phyloP scores from a whole-genome alignment of 176 grass and related monocot species.

The Miscanthus lutarioriparius region DNA sequence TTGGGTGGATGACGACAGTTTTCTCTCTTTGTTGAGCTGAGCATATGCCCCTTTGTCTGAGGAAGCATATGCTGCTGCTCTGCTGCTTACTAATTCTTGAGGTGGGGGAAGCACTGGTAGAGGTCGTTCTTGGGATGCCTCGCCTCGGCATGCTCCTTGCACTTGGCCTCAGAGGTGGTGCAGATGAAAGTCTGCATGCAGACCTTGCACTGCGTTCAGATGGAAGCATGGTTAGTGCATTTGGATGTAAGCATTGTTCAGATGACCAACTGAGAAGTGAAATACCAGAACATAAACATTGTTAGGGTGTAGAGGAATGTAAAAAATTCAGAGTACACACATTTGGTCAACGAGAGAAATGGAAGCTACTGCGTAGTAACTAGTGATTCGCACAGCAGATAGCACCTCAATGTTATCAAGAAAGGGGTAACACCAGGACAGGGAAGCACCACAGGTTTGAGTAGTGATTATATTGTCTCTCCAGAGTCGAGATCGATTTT shows the following conservation, averaged over 20 bases:
- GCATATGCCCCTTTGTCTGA: slow-evolving; percentile 22
- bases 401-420: neutral
- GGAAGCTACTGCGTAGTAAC: neutral
- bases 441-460: neutral
- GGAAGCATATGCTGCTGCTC: slow-evolving; percentile 30
- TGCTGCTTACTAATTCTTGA: slow-evolving; percentile 58
- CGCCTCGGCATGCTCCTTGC: slow-evolving; percentile 95
- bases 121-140: slow-evolving; percentile 91
- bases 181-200: slow-evolving; percentile 99
- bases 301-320: neutral
- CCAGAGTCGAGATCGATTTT: neutral
- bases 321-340: neutral
- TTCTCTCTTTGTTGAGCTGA: neutral
- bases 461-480: neutral
- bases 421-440: neutral
- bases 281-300: neutral
- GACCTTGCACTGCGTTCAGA: slow-evolving; percentile 85
- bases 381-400: neutral
- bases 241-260: neutral
- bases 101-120: slow-evolving; percentile 85
- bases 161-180: slow-evolving; percentile 96
- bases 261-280: neutral
- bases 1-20: neutral
- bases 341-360: neutral
- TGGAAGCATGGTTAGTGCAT: neutral